A percentile compares a stretch with the other conserved stretches of the same genome.
Conservation (phyloP, 495 filamentous ascomycete species). For the Penicillium coffeae region DNA sequence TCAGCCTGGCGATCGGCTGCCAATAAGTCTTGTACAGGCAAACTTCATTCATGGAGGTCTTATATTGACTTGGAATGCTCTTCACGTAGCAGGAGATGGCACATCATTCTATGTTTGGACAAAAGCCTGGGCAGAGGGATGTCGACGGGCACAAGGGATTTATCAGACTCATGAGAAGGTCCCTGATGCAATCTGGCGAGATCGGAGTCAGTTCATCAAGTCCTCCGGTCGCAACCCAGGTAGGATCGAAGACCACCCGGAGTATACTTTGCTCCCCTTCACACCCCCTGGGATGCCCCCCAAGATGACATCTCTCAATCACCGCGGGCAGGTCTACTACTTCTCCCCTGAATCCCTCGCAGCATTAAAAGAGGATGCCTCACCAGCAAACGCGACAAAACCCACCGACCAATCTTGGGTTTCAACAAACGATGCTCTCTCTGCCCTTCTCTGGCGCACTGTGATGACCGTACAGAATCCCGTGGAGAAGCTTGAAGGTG, state of each 20-base stretch:
- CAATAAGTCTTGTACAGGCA: conserved; percentile 29
- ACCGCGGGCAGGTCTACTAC: conserved; percentile 30
- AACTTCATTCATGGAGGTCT: conserved; percentile 34
- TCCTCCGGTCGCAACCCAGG: conserved; percentile 23
- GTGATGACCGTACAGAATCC: conserved; percentile 33
- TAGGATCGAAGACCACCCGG: conserved; percentile 27
- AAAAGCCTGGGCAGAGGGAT: conserved; percentile 35
- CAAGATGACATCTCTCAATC: conserved; percentile 25
- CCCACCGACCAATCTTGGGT: conserved; percentile 24
- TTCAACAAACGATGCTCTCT: conserved; percentile 40
- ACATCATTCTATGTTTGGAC: conserved; percentile 28
- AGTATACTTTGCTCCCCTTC: conserved; percentile 28
- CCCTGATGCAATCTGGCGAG: conserved; percentile 12
- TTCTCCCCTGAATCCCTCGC: conserved; percentile 25
- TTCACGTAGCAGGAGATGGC: conserved; percentile 33
- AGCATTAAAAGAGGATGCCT: conserved; percentile 29
- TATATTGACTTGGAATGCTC: conserved; percentile 23
- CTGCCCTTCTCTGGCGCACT: conserved; percentile 37
- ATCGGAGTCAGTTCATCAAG: conserved; percentile 25
- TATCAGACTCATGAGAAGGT: conserved; percentile 18
- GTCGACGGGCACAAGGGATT: conserved; percentile 27
- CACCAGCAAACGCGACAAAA: conserved; percentile 25
- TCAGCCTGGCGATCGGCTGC: conserved; percentile 22
- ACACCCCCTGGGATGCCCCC: conserved; percentile 27
- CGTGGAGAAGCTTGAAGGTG: conserved; percentile 22